Percentiles rank a stretch among this genome's conserved stretches.
phyloP scores from a whole-genome alignment of 2,329 filamentous ascomycete genomes.

The Beauveria sp. region DNA sequence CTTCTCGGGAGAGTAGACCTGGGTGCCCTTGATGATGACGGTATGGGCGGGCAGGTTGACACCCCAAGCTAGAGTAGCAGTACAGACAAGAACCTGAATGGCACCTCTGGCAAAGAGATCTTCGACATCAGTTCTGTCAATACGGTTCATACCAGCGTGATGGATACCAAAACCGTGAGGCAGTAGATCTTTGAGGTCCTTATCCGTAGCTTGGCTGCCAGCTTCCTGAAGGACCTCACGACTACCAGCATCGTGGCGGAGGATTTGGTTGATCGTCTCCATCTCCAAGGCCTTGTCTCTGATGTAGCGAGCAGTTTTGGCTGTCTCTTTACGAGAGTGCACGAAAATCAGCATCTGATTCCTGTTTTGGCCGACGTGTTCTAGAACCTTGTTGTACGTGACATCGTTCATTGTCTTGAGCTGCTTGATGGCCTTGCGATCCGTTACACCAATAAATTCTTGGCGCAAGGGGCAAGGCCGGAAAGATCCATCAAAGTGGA shows the following conservation, averaged over 20 bases:
- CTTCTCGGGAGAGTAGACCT: constrained; percentile 96
- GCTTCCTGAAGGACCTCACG: constrained; percentile 83
- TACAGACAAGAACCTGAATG: constrained; percentile 93
- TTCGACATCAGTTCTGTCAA: constrained; percentile 92
- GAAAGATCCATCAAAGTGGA: constrained; percentile 93
- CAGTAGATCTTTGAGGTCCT: constrained; percentile 85
- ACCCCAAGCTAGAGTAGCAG: constrained; percentile 97
- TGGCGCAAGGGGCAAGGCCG: constrained; percentile 90
- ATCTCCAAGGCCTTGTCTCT: constrained; percentile 94
- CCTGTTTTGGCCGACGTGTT: constrained; percentile 84
- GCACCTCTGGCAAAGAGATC: constrained; percentile 87
- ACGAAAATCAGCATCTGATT: constrained; percentile 99
- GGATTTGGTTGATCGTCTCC: constrained; percentile 93
- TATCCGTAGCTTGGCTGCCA: constrained; percentile 71
- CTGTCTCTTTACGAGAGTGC: constrained; percentile 95
- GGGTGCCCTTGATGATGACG: constrained; percentile 97
- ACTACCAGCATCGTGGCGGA: constrained; percentile 86
- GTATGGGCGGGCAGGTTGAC: constrained; percentile 97
- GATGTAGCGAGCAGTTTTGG: constrained; percentile 93
- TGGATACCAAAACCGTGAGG: constrained; percentile 98
- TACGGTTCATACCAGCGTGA: constrained; percentile 92
- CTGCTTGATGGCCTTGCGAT: constrained; percentile 98
- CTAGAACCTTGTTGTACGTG: constrained; percentile 93
- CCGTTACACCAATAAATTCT: constrained; percentile 94
- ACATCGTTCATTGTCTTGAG: constrained; percentile 99